phyloP scores from a whole-genome alignment of 495 filamentous ascomycete genomes.

The Trichocladium antarcticum region DNA sequence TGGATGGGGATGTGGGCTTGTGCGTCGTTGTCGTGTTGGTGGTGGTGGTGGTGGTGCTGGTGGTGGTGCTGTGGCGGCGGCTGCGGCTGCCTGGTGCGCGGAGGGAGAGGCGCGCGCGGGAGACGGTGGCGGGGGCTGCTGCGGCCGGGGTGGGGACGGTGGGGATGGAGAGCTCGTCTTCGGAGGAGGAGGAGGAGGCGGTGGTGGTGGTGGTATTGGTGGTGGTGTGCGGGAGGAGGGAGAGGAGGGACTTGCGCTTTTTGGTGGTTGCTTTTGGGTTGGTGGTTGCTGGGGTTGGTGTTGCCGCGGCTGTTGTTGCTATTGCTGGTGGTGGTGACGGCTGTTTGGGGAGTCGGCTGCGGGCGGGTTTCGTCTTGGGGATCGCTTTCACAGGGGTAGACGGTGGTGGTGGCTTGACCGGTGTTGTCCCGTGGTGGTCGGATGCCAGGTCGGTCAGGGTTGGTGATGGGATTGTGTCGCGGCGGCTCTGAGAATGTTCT shows the following conservation, averaged over 20 bases:
- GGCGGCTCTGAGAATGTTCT: neutral
- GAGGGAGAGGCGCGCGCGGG: neutral
- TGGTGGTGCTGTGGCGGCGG: neutral
- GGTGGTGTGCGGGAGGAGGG: slow-evolving; percentile 13
- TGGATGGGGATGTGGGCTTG: no score
- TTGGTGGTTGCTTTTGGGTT: neutral
- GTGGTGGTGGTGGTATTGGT: no score
- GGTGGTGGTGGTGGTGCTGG: no score
- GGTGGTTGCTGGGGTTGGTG: neutral
- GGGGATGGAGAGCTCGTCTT: slow-evolving; percentile 31
- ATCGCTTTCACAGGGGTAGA: neutral
- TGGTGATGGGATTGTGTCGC: slow-evolving; percentile 3
- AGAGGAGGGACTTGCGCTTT: slow-evolving; percentile 14
- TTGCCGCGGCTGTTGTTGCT: neutral
- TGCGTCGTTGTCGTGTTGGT: no score
- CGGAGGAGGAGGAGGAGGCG: no score
- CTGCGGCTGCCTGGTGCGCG: neutral
- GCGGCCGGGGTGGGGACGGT: slow-evolving; percentile 6
- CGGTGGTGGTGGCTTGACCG: neutral
- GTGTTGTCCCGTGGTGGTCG: neutral
- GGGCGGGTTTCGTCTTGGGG: neutral
- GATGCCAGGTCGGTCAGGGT: slow-evolving; percentile 3
- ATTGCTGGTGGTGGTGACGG: neutral
- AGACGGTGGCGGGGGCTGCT: neutral
- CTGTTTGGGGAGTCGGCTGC: neutral